Evolutionary conservation across 768 basidiomycete species (phyloP).

Genomic region (Amanita fuliginea): DNA sequence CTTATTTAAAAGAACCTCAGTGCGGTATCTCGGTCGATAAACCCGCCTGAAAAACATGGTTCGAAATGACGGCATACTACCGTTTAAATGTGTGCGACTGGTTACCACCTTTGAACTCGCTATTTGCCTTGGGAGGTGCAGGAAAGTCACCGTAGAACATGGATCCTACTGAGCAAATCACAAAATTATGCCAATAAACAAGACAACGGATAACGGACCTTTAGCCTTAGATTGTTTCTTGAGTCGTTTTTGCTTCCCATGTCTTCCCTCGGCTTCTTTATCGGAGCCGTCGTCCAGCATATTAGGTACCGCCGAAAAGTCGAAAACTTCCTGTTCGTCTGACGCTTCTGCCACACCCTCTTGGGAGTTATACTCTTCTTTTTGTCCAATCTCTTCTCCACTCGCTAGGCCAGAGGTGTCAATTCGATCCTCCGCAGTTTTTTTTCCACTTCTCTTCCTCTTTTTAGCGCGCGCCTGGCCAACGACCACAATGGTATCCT

Average conservation of each 20-base stretch:
- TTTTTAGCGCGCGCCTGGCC: slow-evolving; percentile 57
- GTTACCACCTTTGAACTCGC: slow-evolving; percentile 60
- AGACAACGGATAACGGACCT: not conserved
- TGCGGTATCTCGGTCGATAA: too few species aligned
- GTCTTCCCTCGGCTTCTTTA: slow-evolving; percentile 22
- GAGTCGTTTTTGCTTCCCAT: slow-evolving; percentile 38
- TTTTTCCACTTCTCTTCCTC: slow-evolving; percentile 37
- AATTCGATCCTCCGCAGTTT: not conserved
- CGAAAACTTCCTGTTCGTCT: slow-evolving; percentile 40
- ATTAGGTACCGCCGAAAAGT: slow-evolving; percentile 61
- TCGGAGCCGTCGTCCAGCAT: slow-evolving; percentile 51
- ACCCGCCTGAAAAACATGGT: too few species aligned
- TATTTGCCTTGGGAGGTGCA: slow-evolving; percentile 52
- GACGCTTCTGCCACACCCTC: slow-evolving; percentile 4
- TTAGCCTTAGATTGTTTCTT: slow-evolving; percentile 27
- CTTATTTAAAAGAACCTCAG: too few species aligned
- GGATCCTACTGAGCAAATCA: slow-evolving; percentile 17
- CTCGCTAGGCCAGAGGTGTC: not conserved
- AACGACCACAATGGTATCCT: slow-evolving; percentile 65
- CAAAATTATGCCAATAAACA: not conserved
- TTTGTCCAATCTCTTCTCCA: slow-evolving; percentile 7
- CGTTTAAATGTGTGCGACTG: slow-evolving; percentile 61
- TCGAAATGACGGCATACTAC: slow-evolving; percentile 4
- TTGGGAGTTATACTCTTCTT: slow-evolving; percentile 7
- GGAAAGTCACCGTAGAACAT: slow-evolving; percentile 47